A percentile compares a stretch with the other conserved stretches of the same genome.
These are phyloP conservation scores for Alternaria arborescens DNA, from an alignment of 2,329 filamentous ascomycete genomes.

Conservation along the genomic window DNA sequence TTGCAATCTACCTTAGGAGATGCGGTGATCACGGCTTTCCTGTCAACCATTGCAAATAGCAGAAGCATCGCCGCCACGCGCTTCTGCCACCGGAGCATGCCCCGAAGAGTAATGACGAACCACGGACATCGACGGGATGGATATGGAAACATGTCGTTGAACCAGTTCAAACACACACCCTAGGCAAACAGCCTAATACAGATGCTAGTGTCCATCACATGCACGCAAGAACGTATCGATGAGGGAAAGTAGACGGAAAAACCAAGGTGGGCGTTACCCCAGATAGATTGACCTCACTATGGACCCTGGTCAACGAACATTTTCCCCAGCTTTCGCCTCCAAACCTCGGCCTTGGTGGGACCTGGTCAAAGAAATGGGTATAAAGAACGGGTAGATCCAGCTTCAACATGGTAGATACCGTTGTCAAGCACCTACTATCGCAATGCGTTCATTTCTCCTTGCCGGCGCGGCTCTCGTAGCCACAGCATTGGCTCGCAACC, in stretches of 20 bases:
- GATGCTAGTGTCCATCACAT: neutral
- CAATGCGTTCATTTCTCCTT: constrained; percentile 17
- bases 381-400: neutral
- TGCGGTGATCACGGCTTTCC: neutral
- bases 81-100: neutral
- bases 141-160: neutral
- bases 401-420: neutral
- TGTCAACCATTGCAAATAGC: neutral
- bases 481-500: constrained; percentile 18
- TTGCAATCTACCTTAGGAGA: neutral
- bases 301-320: neutral
- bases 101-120: neutral
- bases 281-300: neutral
- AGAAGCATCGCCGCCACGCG: neutral
- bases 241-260: neutral
- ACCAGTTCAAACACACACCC: neutral
- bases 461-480: constrained; percentile 18
- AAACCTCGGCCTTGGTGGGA: neutral
- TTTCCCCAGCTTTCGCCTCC: constrained; percentile 3
- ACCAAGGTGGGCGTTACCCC: neutral
- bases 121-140: neutral
- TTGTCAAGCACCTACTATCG: neutral
- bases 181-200: constrained; percentile 4
- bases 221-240: neutral
- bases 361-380: neutral